Evolutionary conservation across 108 stramenopile species (phyloP).

Genomic region (Cyclotella cryptica): DNA sequence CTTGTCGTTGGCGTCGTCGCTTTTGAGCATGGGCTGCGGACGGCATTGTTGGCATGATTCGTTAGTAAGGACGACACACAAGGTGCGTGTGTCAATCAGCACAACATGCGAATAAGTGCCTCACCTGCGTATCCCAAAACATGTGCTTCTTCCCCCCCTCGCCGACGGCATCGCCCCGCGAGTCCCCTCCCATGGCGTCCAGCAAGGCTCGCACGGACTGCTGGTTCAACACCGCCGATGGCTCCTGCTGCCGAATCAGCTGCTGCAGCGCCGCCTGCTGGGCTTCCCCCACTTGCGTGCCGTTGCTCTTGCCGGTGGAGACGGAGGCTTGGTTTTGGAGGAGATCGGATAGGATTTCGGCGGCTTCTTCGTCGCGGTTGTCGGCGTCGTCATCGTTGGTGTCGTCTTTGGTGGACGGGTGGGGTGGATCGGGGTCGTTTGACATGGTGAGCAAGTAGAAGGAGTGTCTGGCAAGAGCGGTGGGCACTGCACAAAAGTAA

Average conservation of each 20-base stretch:
- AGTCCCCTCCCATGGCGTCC: constrained; percentile 28
- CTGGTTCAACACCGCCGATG: not conserved
- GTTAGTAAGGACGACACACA: not conserved
- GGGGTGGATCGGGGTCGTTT: too few relatives aligned
- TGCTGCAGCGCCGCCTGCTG: constrained; percentile 28
- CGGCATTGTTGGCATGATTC: not conserved
- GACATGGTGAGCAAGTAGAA: too few relatives aligned
- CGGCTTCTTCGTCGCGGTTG: constrained; percentile 24
- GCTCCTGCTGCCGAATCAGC: constrained; percentile 5
- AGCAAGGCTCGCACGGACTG: not conserved
- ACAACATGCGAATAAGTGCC: not conserved
- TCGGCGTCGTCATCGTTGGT: constrained; percentile 16
- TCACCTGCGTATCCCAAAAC: constrained; percentile 99
- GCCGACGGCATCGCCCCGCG: constrained; percentile 18
- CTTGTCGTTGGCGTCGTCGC: constrained; percentile 51
- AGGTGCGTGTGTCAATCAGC: too few relatives aligned
- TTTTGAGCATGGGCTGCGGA: constrained; percentile 48
- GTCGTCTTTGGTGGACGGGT: not conserved
- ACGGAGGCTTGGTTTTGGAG: constrained; percentile 29
- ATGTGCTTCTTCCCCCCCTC: constrained; percentile 68
- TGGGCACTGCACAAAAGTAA: too few relatives aligned
- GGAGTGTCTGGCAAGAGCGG: too few relatives aligned
- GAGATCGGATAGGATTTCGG: constrained; percentile 38
- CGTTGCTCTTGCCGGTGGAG: not conserved
- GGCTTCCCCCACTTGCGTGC: constrained; percentile 13